Base-by-base conservation (phyloP, 805 yeast species). In the Wickerhamomyces chambardii region DNA sequence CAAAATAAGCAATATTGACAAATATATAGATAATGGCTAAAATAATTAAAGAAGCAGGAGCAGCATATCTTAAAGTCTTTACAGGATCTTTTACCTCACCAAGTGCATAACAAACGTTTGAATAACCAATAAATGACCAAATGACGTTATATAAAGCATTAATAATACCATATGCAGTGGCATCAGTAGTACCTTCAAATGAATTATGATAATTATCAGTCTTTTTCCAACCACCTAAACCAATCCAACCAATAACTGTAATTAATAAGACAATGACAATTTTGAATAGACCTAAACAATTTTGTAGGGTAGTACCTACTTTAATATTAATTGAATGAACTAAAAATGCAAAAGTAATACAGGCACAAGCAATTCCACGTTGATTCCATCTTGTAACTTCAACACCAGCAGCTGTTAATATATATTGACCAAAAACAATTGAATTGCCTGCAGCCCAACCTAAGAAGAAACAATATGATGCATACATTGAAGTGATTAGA, bases 391-490 rank as follows among this genome's bases (percentile, higher is more conserved):
- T 70, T 11, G 81, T 75, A 8, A 73, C 67, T 40, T 75, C 80
- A 15, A 63, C 68, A 29, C 74, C 79, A 6, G 89, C 87, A 10
- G 94, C 95, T 29, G 71, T 73, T 40, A 84, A 64, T 40, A 84
- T 66, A 59, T 81, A 84, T 50, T 79, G 81, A 22, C 94, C 94
- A 43, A 81, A 81, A 26, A 82, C 84, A 34, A 82, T 75, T 16
- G 89, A 78, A 56, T 83, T 82, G 55, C 89, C 84, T 10, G 92
- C 77, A 17, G 95, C 89, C 85, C 89, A 84, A 27, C 92, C 92
- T 33, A 84, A 63, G 48, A 82, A 69, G 49, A 84, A 76, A 15
- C 78, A 76, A 50, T 82, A 80, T 3, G 87, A 64, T 1, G 85
- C 87, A 43, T 73, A 77, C 63, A 73, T 64, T 15, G 70, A 73